Percentiles rank a stretch among this genome's conserved stretches.
Conservation (phyloP, 2,329 filamentous ascomycete genomes). For the Fonsecaea multimorphosa region DNA sequence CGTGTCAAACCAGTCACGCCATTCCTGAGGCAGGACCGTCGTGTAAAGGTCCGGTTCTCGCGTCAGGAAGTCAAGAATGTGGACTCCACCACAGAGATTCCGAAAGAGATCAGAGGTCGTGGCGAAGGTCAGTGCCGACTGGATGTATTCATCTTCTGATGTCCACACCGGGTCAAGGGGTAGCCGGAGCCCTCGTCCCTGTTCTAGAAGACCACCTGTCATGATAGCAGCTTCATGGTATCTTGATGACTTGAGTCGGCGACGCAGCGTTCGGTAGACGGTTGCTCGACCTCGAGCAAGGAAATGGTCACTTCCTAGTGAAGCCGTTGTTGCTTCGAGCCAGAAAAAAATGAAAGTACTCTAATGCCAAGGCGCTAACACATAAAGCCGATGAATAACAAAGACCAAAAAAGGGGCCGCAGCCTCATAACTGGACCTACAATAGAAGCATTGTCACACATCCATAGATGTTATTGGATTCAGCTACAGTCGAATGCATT, state of each 20-base stretch:
- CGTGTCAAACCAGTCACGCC: slow-evolving; percentile 77
- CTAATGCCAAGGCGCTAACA: slow-evolving; percentile 13
- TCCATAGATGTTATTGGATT: neutral
- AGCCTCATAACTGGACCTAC: neutral
- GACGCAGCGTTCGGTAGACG: too few species aligned
- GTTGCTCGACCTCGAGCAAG: too few species aligned
- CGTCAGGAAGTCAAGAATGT: slow-evolving; percentile 96
- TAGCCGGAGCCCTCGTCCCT: slow-evolving; percentile 48
- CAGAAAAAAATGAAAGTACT: slow-evolving; percentile 3
- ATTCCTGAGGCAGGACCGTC: slow-evolving; percentile 75
- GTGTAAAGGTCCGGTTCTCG: slow-evolving; percentile 82
- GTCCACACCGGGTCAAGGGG: slow-evolving; percentile 74
- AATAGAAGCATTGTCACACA: too few species aligned
- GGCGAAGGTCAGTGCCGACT: slow-evolving; percentile 76
- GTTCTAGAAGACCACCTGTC: neutral
- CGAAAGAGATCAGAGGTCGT: slow-evolving; percentile 77
- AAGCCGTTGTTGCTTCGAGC: neutral
- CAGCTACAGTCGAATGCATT: neutral
- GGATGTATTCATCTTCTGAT: slow-evolving; percentile 76
- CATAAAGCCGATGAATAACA: neutral
- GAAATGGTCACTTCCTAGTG: neutral
- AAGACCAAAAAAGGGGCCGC: neutral
- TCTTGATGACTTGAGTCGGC: neutral
- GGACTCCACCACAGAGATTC: slow-evolving; percentile 93
- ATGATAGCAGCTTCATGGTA: neutral